Base-by-base conservation (phyloP, 2,329 filamentous ascomycete species). In the Biscogniauxia mediterranea region DNA sequence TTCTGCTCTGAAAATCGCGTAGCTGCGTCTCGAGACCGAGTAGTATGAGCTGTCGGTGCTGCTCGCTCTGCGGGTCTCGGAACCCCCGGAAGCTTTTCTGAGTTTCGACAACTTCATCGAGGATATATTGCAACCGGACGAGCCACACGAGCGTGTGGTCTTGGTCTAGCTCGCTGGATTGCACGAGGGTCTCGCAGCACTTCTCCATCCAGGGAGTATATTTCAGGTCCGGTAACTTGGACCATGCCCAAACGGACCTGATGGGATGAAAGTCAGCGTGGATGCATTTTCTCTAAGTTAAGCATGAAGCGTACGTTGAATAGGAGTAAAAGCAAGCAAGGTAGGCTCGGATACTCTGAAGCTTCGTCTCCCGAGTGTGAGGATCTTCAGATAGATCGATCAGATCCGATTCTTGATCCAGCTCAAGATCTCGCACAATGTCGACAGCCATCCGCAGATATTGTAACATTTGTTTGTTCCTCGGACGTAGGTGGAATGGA, bases 381-480 rank as follows among this genome's bases (percentile, higher is more conserved):
- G 1, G 63, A 28, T 19, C 62, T 54, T 2, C 52, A 1, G 64
- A 61, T 13, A 70, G 23, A 50, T 68, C 64, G 25, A 69, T 68
- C 19, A 69, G 60, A n/a, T 70, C 68, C 1, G 69, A 64, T 32
- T 79, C 78, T 21, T 79, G 73, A 23, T 83, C 79, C 1, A 85
- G 69, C 5, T 82, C 81, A 0, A 85, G 75, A 58, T 85, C 83
- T 8, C 73, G 74, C 7, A 81, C 68, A 8, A 85, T 75, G 59
- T 85, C 83, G 17, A 77, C 75, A 0, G 78, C 78, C 81, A 85
- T 85, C 23, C 80, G 77, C 5, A 83, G 67, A 65, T 85, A 85
- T 58, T 84, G 82, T 5, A 77, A 73, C 0, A 77, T 73, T 49
- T 83, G 81, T 62, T 74, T 81, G 63, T 79, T 82, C 61, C 77